Conservation (phyloP, 768 basidiomycete species). For the Podaxis sp. region DNA sequence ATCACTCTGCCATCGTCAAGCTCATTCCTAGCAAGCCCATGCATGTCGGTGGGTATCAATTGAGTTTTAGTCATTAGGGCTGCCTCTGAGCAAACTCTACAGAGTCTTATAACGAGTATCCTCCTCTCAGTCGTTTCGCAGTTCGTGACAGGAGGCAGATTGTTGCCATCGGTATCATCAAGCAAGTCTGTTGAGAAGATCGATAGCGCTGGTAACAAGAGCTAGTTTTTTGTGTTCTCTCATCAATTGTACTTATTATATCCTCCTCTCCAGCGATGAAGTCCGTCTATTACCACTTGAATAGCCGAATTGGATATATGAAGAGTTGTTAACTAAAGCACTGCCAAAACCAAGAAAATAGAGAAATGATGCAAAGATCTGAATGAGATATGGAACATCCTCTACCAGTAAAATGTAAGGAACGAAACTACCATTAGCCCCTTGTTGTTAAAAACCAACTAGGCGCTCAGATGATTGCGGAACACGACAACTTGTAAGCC, state of each 20-base stretch:
- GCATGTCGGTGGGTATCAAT: conserved; percentile 26
- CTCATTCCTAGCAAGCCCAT: conserved; percentile 95
- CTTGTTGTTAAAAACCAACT: too few species aligned
- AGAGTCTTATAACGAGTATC: conserved; percentile 93
- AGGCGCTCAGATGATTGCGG: too few species aligned
- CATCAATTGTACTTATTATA: not conserved
- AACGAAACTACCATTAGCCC: too few species aligned
- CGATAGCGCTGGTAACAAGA: conserved; percentile 85
- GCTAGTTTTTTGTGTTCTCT: conserved; percentile 31
- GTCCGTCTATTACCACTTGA: conserved; percentile 52
- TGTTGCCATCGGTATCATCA: conserved; percentile 98
- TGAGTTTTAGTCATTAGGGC: not conserved
- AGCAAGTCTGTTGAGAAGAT: conserved; percentile 86
- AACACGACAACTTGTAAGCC: too few species aligned
- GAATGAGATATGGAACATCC: too few species aligned
- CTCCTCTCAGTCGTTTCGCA: conserved; percentile 98
- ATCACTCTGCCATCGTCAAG: conserved; percentile 98
- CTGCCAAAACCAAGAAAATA: too few species aligned
- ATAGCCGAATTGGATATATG: too few species aligned
- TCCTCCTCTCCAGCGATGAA: conserved; percentile 64
- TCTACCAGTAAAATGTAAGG: too few species aligned
- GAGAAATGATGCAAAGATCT: too few species aligned
- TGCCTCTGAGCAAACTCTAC: conserved; percentile 11
- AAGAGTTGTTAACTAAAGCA: too few species aligned
- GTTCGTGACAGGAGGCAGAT: conserved; percentile 99